Percentiles rank a stretch among this genome's conserved stretches.
Conservation (phyloP, 2,329 filamentous ascomycete genomes). For the Rutstroemia sp. region DNA sequence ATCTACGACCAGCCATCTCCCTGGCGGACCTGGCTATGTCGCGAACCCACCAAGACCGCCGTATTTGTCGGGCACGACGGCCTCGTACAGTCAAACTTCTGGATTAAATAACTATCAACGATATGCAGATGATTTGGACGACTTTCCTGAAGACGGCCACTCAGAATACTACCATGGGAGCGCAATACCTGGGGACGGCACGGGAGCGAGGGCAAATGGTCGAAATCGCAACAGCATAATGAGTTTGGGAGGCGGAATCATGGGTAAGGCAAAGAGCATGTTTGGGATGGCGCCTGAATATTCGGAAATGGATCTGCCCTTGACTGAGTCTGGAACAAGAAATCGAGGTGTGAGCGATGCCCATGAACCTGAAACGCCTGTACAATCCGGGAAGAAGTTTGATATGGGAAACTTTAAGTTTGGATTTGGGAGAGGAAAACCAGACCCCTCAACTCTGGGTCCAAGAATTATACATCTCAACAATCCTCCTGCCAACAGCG, state of each 20-base stretch:
- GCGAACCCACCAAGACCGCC: constrained; percentile 16
- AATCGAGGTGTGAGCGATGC: constrained; percentile 33
- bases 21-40: constrained; percentile 26
- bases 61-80: constrained; percentile 16
- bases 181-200: constrained; percentile 49
- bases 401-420: constrained; percentile 81
- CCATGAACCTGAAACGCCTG: constrained; percentile 37
- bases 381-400: constrained; percentile 46
- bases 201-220: constrained; percentile 44
- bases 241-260: constrained; percentile 74
- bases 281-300: constrained; percentile 81
- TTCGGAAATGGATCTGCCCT: constrained; percentile 94
- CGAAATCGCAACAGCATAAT: constrained; percentile 84
- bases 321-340: constrained; percentile 67
- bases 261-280: constrained; percentile 84
- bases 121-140: constrained; percentile 83
- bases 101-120: constrained; percentile 82
- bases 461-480: constrained; percentile 93
- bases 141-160: constrained; percentile 68
- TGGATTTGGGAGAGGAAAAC: constrained; percentile 75
- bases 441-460: constrained; percentile 83
- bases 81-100: constrained; percentile 59
- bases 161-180: constrained; percentile 77
- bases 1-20: constrained; percentile 34
- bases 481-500: constrained; percentile 85